phyloP scores from a whole-genome alignment of 177 flowering plant species.

The Tripterygium wilfordii region DNA sequence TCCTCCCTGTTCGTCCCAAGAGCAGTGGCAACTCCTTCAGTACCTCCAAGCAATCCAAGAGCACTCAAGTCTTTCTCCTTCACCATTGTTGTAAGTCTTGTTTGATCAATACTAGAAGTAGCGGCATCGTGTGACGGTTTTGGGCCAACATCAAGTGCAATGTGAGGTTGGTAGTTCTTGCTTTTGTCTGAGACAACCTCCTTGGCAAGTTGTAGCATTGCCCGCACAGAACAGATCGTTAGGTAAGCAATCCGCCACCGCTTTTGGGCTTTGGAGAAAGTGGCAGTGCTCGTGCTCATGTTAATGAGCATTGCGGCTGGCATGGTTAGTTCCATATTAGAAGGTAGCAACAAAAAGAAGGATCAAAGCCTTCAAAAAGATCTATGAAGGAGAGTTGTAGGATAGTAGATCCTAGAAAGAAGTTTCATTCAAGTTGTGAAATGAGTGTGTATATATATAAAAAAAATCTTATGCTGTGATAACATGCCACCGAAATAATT shows the following conservation, averaged over 20 bases:
- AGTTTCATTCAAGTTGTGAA: no score
- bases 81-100: constrained; percentile 27
- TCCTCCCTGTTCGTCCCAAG: constrained; percentile 28
- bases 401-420: no score
- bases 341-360: no score
- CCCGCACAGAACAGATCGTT: constrained; percentile 34
- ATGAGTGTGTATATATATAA: no score
- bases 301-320: constrained; percentile 15
- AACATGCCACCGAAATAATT: no score
- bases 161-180: constrained; percentile 8
- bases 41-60: constrained; percentile 33
- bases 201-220: constrained; percentile 27
- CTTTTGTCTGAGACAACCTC: constrained; percentile 20
- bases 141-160: constrained; percentile 18
- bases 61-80: constrained; percentile 27
- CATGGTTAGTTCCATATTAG: no score
- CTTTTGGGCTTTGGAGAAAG: constrained; percentile 31
- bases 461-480: no score
- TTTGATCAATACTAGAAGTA: constrained; percentile 13
- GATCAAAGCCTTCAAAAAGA: no score
- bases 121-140: no score
- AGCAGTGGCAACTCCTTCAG: constrained; percentile 27
- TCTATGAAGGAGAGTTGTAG: no score
- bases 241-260: constrained; percentile 45
- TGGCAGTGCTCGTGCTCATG: constrained; percentile 11